A percentile compares a stretch with the other conserved stretches of the same genome.
These are phyloP conservation scores for Ophiocordyceps camponoti-floridani DNA, from an alignment of 2,329 filamentous ascomycete species.

Conservation along the genomic window DNA sequence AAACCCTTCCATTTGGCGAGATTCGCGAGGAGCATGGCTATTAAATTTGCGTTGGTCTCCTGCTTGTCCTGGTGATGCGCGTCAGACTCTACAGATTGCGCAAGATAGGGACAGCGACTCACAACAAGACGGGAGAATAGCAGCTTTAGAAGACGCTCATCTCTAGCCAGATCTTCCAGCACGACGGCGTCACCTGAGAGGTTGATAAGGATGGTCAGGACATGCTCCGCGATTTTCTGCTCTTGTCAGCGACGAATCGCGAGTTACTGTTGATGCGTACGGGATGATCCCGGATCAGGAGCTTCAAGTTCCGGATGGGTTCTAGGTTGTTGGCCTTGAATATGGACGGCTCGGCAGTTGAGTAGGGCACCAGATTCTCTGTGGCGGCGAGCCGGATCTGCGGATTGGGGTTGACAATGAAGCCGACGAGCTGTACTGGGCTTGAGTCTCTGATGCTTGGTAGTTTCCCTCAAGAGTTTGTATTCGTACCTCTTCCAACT, in stretches of 20 bases:
- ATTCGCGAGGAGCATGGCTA: conserved; percentile 88
- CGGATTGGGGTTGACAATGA: conserved; percentile 81
- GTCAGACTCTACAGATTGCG: background rate
- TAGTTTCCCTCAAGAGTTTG: no score
- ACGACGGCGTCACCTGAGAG: conserved; percentile 62
- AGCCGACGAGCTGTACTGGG: conserved; percentile 63
- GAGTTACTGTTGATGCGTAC: conserved; percentile 26
- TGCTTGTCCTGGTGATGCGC: conserved; percentile 35
- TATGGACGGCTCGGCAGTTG: conserved; percentile 50
- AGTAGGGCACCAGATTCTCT: conserved; percentile 76
- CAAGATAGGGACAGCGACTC: conserved; percentile 14
- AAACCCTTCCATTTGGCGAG: conserved; percentile 64
- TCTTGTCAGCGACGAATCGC: background rate
- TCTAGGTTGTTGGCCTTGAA: conserved; percentile 70
- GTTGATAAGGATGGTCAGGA: conserved; percentile 78
- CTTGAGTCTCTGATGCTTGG: background rate
- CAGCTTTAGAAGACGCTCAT: conserved; percentile 65
- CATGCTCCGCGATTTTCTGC: conserved; percentile 82
- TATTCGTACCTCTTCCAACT: conserved; percentile 50
- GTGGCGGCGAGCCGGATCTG: conserved; percentile 75
- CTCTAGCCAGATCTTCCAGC: conserved; percentile 51
- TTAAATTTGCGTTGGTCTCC: conserved; percentile 67
- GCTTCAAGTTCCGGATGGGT: conserved; percentile 73
- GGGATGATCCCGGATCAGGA: conserved; percentile 67
- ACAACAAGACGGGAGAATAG: conserved; percentile 60